Evolutionary conservation across 805 yeast genomes (phyloP).

Genomic region (Barnettozyma californica): DNA sequence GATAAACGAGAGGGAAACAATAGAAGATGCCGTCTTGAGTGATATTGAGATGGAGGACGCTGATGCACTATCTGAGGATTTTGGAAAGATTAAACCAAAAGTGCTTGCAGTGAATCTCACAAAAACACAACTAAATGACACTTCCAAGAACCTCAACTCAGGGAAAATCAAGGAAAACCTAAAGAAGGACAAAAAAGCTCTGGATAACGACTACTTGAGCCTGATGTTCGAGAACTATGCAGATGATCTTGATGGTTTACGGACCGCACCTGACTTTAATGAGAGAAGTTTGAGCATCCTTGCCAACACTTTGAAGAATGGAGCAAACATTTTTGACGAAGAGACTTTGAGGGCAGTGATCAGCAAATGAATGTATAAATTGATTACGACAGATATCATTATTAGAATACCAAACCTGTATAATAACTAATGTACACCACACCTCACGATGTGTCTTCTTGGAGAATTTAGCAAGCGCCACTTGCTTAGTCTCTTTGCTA

Average conservation of each 20-base stretch:
- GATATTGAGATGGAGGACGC: conserved; percentile 26
- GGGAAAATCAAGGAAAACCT: conserved; percentile 27
- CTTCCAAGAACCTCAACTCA: conserved; percentile 26
- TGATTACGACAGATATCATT: neutral
- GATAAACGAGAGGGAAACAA: conserved; percentile 4
- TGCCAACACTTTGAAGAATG: conserved; percentile 21
- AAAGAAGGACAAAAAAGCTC: conserved; percentile 29
- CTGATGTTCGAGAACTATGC: conserved; percentile 55
- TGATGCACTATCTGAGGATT: conserved; percentile 12
- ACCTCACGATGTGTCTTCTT: neutral
- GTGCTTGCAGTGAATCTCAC: conserved; percentile 26
- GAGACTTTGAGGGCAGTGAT: conserved; percentile 15
- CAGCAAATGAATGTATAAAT: neutral
- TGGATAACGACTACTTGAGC: conserved; percentile 47
- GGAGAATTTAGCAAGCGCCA: neutral
- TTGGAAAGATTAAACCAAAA: conserved; percentile 12
- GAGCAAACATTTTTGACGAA: conserved; percentile 14
- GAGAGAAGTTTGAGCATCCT: conserved; percentile 38
- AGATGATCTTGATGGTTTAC: conserved; percentile 30
- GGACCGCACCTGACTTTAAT: conserved; percentile 60
- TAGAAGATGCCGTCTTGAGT: conserved; percentile 24
- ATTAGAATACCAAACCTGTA: neutral
- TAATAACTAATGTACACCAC: conserved; percentile 6
- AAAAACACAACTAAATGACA: conserved; percentile 30
- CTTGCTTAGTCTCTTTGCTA: neutral